A percentile compares a stretch with the other conserved stretches of the same genome.
Evolutionary conservation across 768 basidiomycete species (phyloP).

Genomic region (Russula vinacea): DNA sequence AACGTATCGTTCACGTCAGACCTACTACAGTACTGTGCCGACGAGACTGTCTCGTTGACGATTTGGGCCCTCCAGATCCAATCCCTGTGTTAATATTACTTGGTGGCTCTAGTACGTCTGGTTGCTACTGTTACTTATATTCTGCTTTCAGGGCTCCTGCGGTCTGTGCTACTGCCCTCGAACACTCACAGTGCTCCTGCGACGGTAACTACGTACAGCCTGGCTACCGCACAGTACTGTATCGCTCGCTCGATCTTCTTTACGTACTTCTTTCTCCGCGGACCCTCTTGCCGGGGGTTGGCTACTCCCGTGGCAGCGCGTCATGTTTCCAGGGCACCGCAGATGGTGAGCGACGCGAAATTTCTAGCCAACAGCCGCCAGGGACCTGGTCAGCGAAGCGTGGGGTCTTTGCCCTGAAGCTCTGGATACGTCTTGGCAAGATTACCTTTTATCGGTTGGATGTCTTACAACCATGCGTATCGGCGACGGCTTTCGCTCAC

Average conservation of each 20-base stretch:
- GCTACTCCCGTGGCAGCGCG: background rate
- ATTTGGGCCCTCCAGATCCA: too few relatives aligned
- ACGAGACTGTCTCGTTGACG: too few relatives aligned
- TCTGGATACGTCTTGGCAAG: background rate
- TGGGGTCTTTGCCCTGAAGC: background rate
- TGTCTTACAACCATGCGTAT: background rate
- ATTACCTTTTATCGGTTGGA: background rate
- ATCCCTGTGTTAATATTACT: too few relatives aligned
- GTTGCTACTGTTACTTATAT: too few relatives aligned
- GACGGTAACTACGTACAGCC: too few relatives aligned
- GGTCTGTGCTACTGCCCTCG: too few relatives aligned
- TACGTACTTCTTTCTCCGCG: background rate
- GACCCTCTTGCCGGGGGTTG: background rate
- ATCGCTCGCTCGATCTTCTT: background rate
- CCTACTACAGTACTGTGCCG: too few relatives aligned
- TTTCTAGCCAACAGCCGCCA: background rate
- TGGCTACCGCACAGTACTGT: background rate
- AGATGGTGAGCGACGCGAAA: background rate
- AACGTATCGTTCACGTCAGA: too few relatives aligned
- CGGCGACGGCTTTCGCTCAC: background rate
- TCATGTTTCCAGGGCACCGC: background rate
- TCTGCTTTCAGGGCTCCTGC: too few relatives aligned
- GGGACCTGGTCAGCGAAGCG: background rate
- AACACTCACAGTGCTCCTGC: too few relatives aligned
- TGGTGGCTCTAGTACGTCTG: too few relatives aligned